phyloP scores from a whole-genome alignment of 2,329 filamentous ascomycete species.

The Aureobasidium sp. region DNA sequence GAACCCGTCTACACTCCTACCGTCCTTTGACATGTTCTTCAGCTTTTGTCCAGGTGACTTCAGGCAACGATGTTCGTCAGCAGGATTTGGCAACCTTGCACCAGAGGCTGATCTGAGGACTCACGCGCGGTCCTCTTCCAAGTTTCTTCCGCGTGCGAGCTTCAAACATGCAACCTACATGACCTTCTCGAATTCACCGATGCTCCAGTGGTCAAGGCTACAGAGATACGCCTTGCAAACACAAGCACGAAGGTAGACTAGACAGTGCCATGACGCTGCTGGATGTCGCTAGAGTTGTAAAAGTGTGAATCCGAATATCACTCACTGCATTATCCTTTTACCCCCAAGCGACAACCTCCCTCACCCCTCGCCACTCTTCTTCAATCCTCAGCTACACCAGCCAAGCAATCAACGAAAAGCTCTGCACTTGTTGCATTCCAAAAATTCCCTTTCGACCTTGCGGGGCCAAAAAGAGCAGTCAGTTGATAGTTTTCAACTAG shows the following conservation, averaged over 20 bases:
- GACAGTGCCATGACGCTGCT: neutral
- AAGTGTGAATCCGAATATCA: neutral
- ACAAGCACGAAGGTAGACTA: neutral
- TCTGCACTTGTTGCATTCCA: neutral
- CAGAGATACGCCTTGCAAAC: neutral
- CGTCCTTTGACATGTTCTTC: neutral
- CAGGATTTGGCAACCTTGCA: neutral
- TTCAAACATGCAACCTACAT: neutral
- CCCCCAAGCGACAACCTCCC: neutral
- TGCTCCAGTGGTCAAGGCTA: neutral
- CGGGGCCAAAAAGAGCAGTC: neutral
- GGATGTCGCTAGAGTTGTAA: neutral
- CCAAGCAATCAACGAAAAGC: neutral
- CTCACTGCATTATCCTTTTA: neutral
- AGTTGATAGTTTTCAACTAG: conserved; percentile 1
- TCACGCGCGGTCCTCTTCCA: neutral
- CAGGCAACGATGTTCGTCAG: neutral
- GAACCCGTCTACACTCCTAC: neutral
- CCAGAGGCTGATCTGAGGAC: neutral
- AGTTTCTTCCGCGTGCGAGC: neutral
- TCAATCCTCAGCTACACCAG: neutral
- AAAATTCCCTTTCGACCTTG: neutral
- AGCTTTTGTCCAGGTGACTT: neutral
- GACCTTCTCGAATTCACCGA: neutral
- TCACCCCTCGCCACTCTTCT: neutral